A percentile compares a stretch with the other conserved stretches of the same genome.
phyloP scores from a whole-genome alignment of 2,329 filamentous ascomycete genomes.

The Aspergillus hiratsukae region DNA sequence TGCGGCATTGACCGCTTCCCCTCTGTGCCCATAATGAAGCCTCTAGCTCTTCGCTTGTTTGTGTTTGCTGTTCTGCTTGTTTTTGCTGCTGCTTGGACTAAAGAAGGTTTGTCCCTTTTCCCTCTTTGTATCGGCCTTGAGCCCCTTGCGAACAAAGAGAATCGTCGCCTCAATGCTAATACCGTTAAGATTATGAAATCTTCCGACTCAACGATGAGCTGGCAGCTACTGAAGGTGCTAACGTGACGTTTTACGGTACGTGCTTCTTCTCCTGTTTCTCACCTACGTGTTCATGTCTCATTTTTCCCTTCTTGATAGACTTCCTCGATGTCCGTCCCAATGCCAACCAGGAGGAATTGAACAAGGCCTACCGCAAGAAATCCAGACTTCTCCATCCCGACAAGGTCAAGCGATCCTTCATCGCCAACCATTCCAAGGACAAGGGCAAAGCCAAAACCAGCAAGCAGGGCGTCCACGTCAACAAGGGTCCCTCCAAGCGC shows the following conservation, averaged over 20 bases:
- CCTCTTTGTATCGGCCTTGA: not conserved
- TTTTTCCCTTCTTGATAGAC: conserved; percentile 42
- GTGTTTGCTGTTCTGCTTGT: conserved; percentile 66
- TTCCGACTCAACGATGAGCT: conserved; percentile 93
- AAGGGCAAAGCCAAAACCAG: conserved; percentile 48
- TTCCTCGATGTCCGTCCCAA: conserved; percentile 72
- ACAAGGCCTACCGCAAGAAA: conserved; percentile 89
- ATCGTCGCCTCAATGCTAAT: conserved; percentile 33
- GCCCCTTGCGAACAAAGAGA: not conserved
- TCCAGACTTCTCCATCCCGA: conserved; percentile 82
- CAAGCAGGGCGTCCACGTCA: conserved; percentile 60
- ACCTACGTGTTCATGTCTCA: conserved; percentile 1
- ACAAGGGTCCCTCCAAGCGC: conserved; percentile 65
- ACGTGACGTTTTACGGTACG: conserved; percentile 80
- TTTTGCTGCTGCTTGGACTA: conserved; percentile 72
- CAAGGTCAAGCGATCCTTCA: conserved; percentile 84
- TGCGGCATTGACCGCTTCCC: conserved; percentile 24
- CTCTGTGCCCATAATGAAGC: conserved; percentile 59
- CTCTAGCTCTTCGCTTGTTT: conserved; percentile 58
- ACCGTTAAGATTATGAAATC: conserved; percentile 76
- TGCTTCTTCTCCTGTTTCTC: not conserved
- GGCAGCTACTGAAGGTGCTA: conserved; percentile 65
- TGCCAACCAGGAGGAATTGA: conserved; percentile 81
- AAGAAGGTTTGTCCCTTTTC: conserved; percentile 63
- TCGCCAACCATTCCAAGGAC: conserved; percentile 61